Percentiles rank a stretch among this genome's conserved stretches.
Evolutionary conservation across 139 green algal species (phyloP).

Genomic region (Volvox africanus): DNA sequence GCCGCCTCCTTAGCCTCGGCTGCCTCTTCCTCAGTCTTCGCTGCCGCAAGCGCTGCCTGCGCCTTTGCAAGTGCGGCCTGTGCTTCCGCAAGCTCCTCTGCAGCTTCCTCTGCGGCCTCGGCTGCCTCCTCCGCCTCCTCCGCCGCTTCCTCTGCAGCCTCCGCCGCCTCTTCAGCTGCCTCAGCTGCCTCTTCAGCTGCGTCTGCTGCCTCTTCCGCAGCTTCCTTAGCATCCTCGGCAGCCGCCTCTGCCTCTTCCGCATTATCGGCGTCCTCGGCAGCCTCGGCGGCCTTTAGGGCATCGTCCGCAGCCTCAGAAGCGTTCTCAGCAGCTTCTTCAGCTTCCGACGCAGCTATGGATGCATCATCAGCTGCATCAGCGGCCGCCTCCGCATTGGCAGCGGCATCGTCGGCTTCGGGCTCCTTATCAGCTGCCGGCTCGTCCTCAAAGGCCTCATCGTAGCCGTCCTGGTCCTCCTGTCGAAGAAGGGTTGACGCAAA

Average conservation of each 20-base stretch:
- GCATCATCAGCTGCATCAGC: neutral
- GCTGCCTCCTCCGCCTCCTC: neutral
- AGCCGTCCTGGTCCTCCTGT: no score
- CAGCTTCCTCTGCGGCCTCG: neutral
- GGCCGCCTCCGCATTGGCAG: neutral
- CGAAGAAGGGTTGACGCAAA: no score
- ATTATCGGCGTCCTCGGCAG: neutral
- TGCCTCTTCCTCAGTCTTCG: neutral
- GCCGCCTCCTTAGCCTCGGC: neutral
- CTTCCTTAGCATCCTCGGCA: neutral
- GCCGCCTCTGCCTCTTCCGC: neutral
- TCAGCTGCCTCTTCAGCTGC: neutral
- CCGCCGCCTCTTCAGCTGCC: neutral
- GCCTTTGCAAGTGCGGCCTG: neutral
- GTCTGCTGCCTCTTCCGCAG: neutral
- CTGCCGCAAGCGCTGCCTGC: neutral
- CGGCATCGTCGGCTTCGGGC: neutral
- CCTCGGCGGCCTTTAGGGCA: neutral
- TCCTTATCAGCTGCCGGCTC: neutral
- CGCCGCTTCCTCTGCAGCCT: neutral
- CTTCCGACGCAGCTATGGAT: neutral
- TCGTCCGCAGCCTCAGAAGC: neutral
- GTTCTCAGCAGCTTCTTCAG: neutral
- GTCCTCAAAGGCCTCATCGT: neutral
- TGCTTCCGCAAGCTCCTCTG: neutral